Evolutionary conservation across 495 filamentous ascomycete genomes (phyloP).

Genomic region (Penicillium subrubescens): DNA sequence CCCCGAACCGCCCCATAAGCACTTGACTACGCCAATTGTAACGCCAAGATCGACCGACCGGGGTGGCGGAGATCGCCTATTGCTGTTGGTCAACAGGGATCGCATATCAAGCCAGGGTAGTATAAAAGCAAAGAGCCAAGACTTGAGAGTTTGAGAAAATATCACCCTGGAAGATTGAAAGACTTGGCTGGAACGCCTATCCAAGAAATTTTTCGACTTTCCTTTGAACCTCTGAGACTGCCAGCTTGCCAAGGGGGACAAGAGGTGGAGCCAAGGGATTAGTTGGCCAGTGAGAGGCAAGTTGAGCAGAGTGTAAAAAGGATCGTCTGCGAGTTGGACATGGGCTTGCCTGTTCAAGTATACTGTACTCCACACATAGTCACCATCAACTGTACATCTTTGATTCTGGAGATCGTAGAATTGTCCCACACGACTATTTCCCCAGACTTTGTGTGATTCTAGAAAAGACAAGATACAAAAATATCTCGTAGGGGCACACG

Average conservation of each 20-base stretch:
- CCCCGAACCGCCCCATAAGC: not conserved
- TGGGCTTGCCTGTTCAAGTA: not conserved
- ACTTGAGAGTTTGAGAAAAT: not conserved
- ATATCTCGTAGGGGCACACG: not conserved
- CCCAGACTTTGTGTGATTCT: not conserved
- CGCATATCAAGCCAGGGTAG: not conserved
- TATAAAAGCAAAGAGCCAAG: not conserved
- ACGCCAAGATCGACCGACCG: slow-evolving; percentile 4
- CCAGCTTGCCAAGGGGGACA: not conserved
- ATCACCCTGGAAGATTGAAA: not conserved
- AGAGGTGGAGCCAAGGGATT: not conserved
- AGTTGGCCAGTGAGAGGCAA: not conserved
- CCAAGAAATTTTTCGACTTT: not conserved
- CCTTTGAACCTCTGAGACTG: not conserved
- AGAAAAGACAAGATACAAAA: not conserved
- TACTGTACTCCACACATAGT: not conserved
- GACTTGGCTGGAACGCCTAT: not conserved
- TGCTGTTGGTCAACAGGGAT: slow-evolving; percentile 1
- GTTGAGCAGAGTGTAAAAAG: not conserved
- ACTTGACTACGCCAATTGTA: not conserved
- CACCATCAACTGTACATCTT: not conserved
- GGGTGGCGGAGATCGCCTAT: slow-evolving; percentile 8
- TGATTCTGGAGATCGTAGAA: not conserved
- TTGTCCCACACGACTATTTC: slow-evolving; percentile 3
- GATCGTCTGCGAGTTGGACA: not conserved